phyloP scores from a whole-genome alignment of 768 basidiomycete species.

The Trametes sanguinea region DNA sequence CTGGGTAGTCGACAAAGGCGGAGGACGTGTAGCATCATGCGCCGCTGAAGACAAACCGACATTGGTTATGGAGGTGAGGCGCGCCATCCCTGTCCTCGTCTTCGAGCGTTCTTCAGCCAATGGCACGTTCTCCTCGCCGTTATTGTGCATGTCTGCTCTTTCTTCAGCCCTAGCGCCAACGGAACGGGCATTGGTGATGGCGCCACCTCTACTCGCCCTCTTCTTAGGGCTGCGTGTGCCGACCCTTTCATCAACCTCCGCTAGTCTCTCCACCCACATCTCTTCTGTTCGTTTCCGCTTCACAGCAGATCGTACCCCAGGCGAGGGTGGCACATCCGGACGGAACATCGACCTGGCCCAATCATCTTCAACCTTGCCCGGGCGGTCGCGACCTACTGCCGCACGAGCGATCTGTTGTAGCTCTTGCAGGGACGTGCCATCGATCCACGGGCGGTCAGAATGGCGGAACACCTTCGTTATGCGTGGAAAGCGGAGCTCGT shows the following conservation, averaged over 20 bases:
- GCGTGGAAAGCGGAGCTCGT: conserved; percentile 83
- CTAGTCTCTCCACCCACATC: conserved; percentile 47
- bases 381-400: conserved; percentile 53
- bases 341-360: conserved; percentile 42
- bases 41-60: neutral
- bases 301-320: conserved; percentile 38
- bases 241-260: conserved; percentile 28
- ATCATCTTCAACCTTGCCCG: conserved; percentile 53
- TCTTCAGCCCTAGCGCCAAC: neutral
- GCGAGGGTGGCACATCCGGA: conserved; percentile 39
- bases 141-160: neutral
- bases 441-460: conserved; percentile 65
- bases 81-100: conserved; percentile 9
- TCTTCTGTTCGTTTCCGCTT: conserved; percentile 44
- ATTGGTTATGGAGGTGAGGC: conserved; percentile 29
- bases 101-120: neutral
- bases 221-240: conserved; percentile 4
- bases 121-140: neutral
- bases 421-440: conserved; percentile 49
- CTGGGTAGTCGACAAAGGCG: neutral
- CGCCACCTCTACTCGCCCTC: neutral
- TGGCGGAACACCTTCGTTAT: conserved; percentile 67
- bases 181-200: neutral
- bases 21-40: neutral
- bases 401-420: conserved; percentile 58